Base-by-base conservation (phyloP, 148 eudicot genomes). In the Dysphania ambrosioides region DNA sequence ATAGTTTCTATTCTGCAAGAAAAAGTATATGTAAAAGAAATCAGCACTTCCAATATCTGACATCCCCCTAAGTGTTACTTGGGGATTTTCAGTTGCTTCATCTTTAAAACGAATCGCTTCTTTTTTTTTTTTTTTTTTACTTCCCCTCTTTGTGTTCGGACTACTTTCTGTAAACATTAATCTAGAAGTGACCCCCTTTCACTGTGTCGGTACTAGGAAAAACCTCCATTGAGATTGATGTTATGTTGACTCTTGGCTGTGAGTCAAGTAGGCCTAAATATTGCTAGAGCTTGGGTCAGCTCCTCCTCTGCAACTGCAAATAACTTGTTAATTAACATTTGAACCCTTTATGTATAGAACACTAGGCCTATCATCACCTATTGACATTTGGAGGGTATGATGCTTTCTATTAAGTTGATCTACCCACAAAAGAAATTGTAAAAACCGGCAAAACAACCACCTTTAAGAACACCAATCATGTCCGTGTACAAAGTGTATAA, bases 381-480 rank as follows among this genome's bases (percentile, higher is more conserved):
- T n/a, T 47, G 53, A 16, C 12, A 34, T 18, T 4, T 29, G 18
- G 65, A 60, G 2, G 31, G 8, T 11, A 27, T 53, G 26, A 29
- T 13, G 31, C 18, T 13, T 58, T 32, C 12, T 24, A 8, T 58
- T 58, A 23, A 13, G 12, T 26, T 58, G n/a, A n/a, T n/a, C n/a
- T n/a, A n/a, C n/a, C n/a, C n/a, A 10, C 2, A 63, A 63, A 63
- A 15, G 26, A 31, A 0, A n/a, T n/a, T n/a, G n/a, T n/a, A 0
- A 8, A 23, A 41, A 12, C 15, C n/a, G n/a, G n/a, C n/a, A n/a
- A n/a, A 78, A 92, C 24, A 79, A 93, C 98, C 98, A n/a, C n/a
- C n/a, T n/a, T 87, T 93, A 35, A 93, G 75, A 70, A 89, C 6
- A 26, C 98, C 97, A 75, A 93, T 40, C 91, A 93, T 89, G 66